phyloP scores from a whole-genome alignment of 345 rosid species.

The Mallotus nudiflorus region DNA sequence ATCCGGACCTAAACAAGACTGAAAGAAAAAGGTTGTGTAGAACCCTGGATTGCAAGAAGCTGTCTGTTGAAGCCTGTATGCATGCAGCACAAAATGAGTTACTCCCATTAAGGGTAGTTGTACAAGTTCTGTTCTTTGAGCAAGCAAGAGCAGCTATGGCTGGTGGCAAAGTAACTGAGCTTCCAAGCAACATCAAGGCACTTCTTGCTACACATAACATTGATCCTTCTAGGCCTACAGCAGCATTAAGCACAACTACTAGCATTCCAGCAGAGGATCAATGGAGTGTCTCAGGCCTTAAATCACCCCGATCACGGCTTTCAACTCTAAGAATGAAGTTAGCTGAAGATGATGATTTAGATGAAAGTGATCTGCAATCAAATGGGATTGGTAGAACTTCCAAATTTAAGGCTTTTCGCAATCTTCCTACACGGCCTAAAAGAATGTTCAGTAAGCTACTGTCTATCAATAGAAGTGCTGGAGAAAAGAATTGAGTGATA shows the following conservation, averaged over 20 bases:
- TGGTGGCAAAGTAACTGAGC: constrained; percentile 67
- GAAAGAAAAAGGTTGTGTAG: constrained; percentile 85
- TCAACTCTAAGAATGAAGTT: constrained; percentile 83
- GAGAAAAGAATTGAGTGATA: constrained; percentile 50
- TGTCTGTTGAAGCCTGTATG: constrained; percentile 95
- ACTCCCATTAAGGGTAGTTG: constrained; percentile 88
- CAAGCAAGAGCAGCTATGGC: constrained; percentile 79
- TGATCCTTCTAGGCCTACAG: constrained; percentile 69
- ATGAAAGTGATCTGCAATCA: constrained; percentile 51
- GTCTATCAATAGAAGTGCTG: constrained; percentile 39
- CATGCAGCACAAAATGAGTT: constrained; percentile 95
- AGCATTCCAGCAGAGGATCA: constrained; percentile 72
- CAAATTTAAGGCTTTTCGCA: constrained; percentile 68
- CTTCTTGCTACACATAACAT: constrained; percentile 68
- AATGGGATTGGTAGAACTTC: constrained; percentile 64
- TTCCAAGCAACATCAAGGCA: constrained; percentile 86
- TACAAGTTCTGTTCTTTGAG: constrained; percentile 94
- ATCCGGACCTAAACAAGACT: constrained; percentile 73
- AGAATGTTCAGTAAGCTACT: constrained; percentile 48
- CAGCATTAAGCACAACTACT: constrained; percentile 63
- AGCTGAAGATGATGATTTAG: constrained; percentile 72
- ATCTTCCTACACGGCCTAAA: constrained; percentile 59
- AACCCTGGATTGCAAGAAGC: constrained; percentile 87
- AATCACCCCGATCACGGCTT: constrained; percentile 63
- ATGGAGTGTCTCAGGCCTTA: constrained; percentile 95